A percentile compares a stretch with the other conserved stretches of the same genome.
Evolutionary conservation across 2,329 filamentous ascomycete species (phyloP).

Genomic region (Trichoderma sp.): DNA sequence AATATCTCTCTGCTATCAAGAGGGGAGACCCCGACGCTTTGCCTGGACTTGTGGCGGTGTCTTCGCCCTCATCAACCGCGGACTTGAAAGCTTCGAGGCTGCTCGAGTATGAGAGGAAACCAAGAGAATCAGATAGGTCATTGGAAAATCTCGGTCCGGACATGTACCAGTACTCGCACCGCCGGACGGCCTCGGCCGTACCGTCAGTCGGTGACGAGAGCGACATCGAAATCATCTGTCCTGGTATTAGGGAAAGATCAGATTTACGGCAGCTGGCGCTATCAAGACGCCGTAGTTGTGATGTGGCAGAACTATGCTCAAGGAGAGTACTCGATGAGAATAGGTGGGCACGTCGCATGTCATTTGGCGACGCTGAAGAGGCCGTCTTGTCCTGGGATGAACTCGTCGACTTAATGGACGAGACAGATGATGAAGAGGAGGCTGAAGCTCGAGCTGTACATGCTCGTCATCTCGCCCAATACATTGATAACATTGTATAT

Average conservation of each 20-base stretch:
- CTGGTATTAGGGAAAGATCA: constrained; percentile 27
- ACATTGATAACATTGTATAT: constrained; percentile 50
- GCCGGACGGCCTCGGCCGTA: constrained; percentile 51
- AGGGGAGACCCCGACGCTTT: constrained; percentile 34
- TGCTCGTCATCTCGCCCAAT: constrained; percentile 53
- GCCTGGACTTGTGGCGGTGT: constrained; percentile 26
- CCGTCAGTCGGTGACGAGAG: constrained; percentile 58
- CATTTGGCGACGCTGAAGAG: constrained; percentile 73
- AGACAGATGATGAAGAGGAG: constrained; percentile 27
- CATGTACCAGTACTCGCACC: constrained; percentile 41
- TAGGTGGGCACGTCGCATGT: constrained; percentile 69
- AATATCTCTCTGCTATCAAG: constrained; percentile 48
- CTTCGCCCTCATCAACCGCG: constrained; percentile 30
- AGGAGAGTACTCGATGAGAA: constrained; percentile 48
- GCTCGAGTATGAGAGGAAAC: constrained; percentile 26
- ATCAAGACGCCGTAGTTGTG: constrained; percentile 60
- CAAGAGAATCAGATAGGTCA: constrained; percentile 27
- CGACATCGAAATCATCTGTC: constrained; percentile 2
- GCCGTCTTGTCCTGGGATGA: constrained; percentile 67
- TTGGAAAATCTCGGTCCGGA: constrained; percentile 38
- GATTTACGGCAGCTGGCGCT: constrained; percentile 48
- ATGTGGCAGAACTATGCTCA: constrained; percentile 32
- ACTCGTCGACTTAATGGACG: constrained; percentile 43
- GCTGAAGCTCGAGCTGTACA: constrained; percentile 46
- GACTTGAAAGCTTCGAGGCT: constrained; percentile 26